Base-by-base conservation (phyloP, 805 yeast species). In the Candida michaelii region DNA sequence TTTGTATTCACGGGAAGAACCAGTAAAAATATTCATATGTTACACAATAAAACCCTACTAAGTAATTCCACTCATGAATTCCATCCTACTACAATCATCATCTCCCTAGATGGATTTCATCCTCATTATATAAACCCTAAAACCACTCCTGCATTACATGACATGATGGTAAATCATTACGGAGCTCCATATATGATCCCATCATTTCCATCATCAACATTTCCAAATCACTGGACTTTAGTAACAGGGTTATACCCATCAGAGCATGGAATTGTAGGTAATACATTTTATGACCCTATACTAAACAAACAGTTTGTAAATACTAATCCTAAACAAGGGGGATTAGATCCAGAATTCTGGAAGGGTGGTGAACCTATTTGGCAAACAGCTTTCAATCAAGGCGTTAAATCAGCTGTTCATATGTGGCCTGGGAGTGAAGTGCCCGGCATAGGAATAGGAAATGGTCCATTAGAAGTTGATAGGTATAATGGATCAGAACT, bases 391-490 rank as follows among this genome's bases (percentile, higher is more conserved):
- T 69, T 69, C 21, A 59, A 60, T 14, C 85, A 85, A 45, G 83
- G 81, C 5, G 74, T 83, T 2, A 65, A 66, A 3, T 63, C 84
- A 4, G 95, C 89, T 0, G 83, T 88, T n/a, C 95, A 89, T 61
- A 89, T 89, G 96, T 90, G 95, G 95, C 97, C 97, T 0, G 97
- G 97, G 1, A 80, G 89, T 45, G 96, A 89, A 52, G 95, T 82
- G 6, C 73, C 75, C 18, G 79, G 76, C 55, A 64, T 63, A 5
- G 66, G 65, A 11, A 56, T 59, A 25, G 53, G 27, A 44, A 56
- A 43, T 70, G 77, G 42, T 4, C 74, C 72, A 16, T 56, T 74
- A 43, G 75, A 73, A 36, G 78, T 79, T 25, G 93, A 84, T 50
- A 62, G 65, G 41, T 90, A 76, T 63, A 80, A 88, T 54, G 80